Percentiles rank a stretch among this genome's conserved stretches.
These are phyloP conservation scores for Monilinia polystroma DNA, from an alignment of 2,329 filamentous ascomycete genomes.

Conservation along the genomic window DNA sequence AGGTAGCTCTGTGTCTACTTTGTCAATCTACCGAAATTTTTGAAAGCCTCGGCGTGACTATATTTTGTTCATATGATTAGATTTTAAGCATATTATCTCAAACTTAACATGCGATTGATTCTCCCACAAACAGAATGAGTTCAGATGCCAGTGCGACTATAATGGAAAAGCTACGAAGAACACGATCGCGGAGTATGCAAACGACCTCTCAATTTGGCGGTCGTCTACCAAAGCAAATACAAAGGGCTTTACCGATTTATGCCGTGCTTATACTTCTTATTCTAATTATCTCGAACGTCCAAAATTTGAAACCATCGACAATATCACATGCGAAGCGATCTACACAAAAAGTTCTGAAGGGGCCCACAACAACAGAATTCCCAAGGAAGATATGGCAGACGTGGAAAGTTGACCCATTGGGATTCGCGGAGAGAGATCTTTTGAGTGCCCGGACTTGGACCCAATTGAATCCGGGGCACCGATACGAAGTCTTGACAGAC, in stretches of 20 bases:
- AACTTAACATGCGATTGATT: slow-evolving; percentile 18
- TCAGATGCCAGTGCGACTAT: slow-evolving; percentile 6
- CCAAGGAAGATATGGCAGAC: slow-evolving; percentile 74
- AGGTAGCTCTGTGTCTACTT: background rate
- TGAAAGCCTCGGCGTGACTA: background rate
- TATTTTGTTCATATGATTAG: background rate
- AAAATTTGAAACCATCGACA: slow-evolving; percentile 26
- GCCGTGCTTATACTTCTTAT: slow-evolving; percentile 32
- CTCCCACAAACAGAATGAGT: slow-evolving; percentile 9
- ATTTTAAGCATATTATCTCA: background rate
- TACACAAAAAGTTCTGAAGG: background rate
- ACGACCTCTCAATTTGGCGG: slow-evolving; percentile 22
- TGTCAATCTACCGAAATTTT: background rate
- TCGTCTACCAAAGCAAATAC: slow-evolving; percentile 45
- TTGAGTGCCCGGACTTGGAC: slow-evolving; percentile 63
- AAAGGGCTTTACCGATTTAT: slow-evolving; percentile 36
- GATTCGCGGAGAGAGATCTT: slow-evolving; percentile 64
- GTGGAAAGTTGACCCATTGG: slow-evolving; percentile 68
- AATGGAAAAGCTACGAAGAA: slow-evolving; percentile 23
- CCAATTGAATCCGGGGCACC: slow-evolving; percentile 61
- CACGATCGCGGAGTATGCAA: slow-evolving; percentile 19
- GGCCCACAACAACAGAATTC: slow-evolving; percentile 42
- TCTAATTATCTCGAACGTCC: slow-evolving; percentile 30
- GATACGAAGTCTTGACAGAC: slow-evolving; percentile 55
- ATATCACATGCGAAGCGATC: slow-evolving; percentile 20